These are phyloP conservation scores for Ogataea methylovora DNA, from an alignment of 805 yeast genomes.

Conservation along the genomic window DNA sequence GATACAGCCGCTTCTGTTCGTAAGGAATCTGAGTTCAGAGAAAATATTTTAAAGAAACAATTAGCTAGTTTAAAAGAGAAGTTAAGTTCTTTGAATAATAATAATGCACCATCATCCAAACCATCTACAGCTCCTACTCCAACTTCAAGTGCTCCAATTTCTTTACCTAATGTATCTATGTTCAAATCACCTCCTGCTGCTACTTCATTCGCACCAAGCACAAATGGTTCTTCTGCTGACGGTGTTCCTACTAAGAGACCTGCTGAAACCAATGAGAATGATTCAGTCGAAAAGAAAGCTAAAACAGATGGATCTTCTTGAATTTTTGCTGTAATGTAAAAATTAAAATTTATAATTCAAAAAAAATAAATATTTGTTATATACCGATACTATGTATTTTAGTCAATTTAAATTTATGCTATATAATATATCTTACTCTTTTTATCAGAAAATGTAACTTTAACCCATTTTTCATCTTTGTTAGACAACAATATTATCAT, in stretches of 20 bases:
- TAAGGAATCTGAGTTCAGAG: slow-evolving; percentile 52
- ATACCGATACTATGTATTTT: background rate
- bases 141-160: background rate
- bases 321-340: no score
- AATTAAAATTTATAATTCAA: no score
- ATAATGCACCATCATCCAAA: background rate
- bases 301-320: slow-evolving; percentile 15
- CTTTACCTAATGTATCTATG: background rate
- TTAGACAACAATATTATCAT: slow-evolving; percentile 29
- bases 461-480: no score
- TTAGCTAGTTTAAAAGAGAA: slow-evolving; percentile 43
- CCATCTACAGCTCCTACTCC: slow-evolving; percentile 1
- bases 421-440: no score
- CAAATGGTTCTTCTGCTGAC: background rate
- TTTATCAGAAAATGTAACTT: no score
- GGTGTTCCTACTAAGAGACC: slow-evolving; percentile 11
- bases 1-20: slow-evolving; percentile 43
- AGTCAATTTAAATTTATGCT: background rate
- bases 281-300: slow-evolving; percentile 11
- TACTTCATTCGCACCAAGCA: background rate
- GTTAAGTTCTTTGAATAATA: slow-evolving; percentile 9
- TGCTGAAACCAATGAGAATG: slow-evolving; percentile 9
- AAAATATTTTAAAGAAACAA: slow-evolving; percentile 44
- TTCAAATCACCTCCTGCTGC: background rate
- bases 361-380: background rate